Conservation (phyloP, 495 filamentous ascomycete genomes). For the Penicillium fimorum region DNA sequence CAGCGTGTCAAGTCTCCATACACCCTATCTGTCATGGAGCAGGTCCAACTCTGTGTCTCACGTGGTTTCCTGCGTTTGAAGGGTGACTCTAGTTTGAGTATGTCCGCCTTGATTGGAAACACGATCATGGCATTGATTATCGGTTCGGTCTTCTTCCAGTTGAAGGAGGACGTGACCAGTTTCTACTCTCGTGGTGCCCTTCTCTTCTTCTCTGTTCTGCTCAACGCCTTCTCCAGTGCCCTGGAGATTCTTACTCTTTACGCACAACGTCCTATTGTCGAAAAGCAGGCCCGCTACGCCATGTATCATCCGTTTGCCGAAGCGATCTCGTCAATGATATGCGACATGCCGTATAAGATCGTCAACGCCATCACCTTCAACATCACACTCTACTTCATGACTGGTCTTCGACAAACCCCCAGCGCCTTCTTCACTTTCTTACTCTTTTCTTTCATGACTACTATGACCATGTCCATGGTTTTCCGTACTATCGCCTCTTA, state of each 20-base stretch:
- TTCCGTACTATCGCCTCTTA: slow-evolving; percentile 52
- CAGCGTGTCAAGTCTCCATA: slow-evolving; percentile 46
- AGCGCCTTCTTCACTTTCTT: slow-evolving; percentile 62
- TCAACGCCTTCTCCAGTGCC: slow-evolving; percentile 84
- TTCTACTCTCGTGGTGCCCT: slow-evolving; percentile 84
- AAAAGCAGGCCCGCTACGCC: slow-evolving; percentile 65
- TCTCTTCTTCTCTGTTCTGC: slow-evolving; percentile 87
- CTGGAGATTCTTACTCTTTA: slow-evolving; percentile 70
- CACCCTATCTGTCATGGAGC: slow-evolving; percentile 46
- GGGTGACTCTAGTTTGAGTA: slow-evolving; percentile 73
- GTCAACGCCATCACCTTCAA: slow-evolving; percentile 53
- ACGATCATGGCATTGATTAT: slow-evolving; percentile 80
- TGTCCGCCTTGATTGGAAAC: slow-evolving; percentile 77
- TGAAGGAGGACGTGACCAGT: slow-evolving; percentile 59
- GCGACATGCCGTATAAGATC: slow-evolving; percentile 61
- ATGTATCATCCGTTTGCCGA: slow-evolving; percentile 68
- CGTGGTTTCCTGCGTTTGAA: slow-evolving; percentile 59
- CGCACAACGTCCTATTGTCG: slow-evolving; percentile 63
- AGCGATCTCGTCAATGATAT: slow-evolving; percentile 58
- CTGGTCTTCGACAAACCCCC: slow-evolving; percentile 48
- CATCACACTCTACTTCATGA: slow-evolving; percentile 61
- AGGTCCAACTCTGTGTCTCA: slow-evolving; percentile 49
- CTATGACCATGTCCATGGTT: slow-evolving; percentile 60
- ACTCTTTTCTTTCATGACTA: slow-evolving; percentile 53
- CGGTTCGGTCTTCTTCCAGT: slow-evolving; percentile 83